Base-by-base conservation (phyloP, 139 green algal genomes). In the Chlorella sp. region DNA sequence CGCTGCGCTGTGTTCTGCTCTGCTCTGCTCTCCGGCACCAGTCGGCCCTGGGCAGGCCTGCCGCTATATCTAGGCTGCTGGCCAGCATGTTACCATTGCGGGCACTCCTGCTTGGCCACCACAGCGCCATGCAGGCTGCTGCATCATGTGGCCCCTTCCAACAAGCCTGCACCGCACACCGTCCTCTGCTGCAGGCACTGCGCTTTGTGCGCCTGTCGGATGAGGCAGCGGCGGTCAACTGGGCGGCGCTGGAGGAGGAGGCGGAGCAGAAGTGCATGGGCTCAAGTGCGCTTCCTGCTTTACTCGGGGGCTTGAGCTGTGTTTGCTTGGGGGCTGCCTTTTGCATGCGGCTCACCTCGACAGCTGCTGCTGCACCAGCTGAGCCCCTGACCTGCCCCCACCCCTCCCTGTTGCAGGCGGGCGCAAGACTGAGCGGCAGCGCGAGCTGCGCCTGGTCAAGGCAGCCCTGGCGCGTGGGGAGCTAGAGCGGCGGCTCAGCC, bases 181-280 rank as follows among this genome's bases (percentile, higher is more conserved):
- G 13, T 16, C 51, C 11, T 16, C 51, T 24, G 13, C 51, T 3
- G 51, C 13, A 60, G 46, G 89, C 86, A 11, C 77, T 85, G 38
- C 54, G 79, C 11, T 92, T 92, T 70, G 86, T 88, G 41, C 36
- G 26, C 36, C 67, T 76, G 22, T 70, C 51, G 64, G 51, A 74
- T 41, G 77, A 86, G 54, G 17, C 46, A 19, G 48, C 76, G 70
- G 40, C 54, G 16, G 20, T 90, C 48, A 60, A 83, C 40, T 87
- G 69, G 58, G 75, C 76, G 17, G 46, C 62, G 32, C 76, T 88
- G 79, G 84, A 82, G 64, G 84, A 84, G 65, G 70, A 88, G 84
- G 76, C 80, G 58, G 76, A 72, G 64, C 76, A 78, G 58, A 73
- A 44, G 60, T 58, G 36, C 38, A 17, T 82, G 54, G 58, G 54